A percentile compares a stretch with the other conserved stretches of the same genome.
Evolutionary conservation across 441 rosid genomes (phyloP).

Genomic region (Populus hybrid): DNA sequence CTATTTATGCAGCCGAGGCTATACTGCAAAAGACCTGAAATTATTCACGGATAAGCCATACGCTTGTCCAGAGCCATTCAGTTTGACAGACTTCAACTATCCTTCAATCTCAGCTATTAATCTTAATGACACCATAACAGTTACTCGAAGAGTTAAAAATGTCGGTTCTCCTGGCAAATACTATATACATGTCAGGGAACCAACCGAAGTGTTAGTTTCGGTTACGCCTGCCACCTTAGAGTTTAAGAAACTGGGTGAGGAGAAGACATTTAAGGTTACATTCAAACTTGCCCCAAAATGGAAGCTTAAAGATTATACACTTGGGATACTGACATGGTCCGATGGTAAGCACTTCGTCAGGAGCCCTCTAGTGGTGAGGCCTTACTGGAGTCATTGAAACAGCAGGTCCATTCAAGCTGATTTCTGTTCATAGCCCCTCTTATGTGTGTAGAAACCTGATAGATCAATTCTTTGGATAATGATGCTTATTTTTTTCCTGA

Average conservation of each 20-base stretch:
- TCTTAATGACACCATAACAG: conserved; percentile 28
- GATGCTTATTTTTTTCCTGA: neutral
- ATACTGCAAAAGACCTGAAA: conserved; percentile 32
- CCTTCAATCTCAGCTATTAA: conserved; percentile 52
- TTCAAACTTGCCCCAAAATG: conserved; percentile 13
- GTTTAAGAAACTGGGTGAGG: conserved; percentile 36
- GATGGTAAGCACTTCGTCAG: conserved; percentile 53
- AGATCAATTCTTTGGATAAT: neutral
- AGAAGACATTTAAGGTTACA: conserved; percentile 44
- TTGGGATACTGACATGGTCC: conserved; percentile 51
- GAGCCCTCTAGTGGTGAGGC: conserved; percentile 46
- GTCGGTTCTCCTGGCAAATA: conserved; percentile 43
- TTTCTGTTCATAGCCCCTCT: neutral
- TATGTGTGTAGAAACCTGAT: neutral
- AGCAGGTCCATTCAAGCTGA: neutral
- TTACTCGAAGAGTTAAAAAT: conserved; percentile 42
- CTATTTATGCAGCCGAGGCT: conserved; percentile 53
- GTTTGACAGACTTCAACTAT: conserved; percentile 44
- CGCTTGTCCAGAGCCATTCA: conserved; percentile 31
- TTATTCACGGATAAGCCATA: conserved; percentile 26
- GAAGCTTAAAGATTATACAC: neutral
- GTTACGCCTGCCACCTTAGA: conserved; percentile 35
- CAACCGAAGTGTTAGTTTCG: conserved; percentile 32
- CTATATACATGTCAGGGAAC: conserved; percentile 23
- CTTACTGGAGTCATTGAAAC: neutral